These are phyloP conservation scores for Silene vulgaris DNA, from an alignment of 179 eudicot genomes.

Conservation along the genomic window DNA sequence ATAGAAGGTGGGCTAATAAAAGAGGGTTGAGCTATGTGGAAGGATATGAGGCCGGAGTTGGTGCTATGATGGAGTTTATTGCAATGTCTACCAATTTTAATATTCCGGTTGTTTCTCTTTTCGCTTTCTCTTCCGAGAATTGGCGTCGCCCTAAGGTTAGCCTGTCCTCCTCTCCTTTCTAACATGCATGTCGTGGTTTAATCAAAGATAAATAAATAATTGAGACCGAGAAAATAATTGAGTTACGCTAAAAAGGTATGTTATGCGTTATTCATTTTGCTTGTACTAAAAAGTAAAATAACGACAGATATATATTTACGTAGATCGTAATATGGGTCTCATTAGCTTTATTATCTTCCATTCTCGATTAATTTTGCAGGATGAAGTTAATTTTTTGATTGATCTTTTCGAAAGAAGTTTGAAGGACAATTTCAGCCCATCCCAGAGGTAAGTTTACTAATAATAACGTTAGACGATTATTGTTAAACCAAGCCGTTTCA, in stretches of 20 bases:
- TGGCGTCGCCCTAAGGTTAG: constrained; percentile 53
- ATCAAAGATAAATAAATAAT: too few relatives aligned
- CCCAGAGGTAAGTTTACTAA: background rate
- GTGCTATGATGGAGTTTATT: constrained; percentile 23
- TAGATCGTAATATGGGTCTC: too few relatives aligned
- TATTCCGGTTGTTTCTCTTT: constrained; percentile 40
- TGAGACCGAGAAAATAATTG: too few relatives aligned
- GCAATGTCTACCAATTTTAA: constrained; percentile 32
- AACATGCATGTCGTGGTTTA: too few relatives aligned
- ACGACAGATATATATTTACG: too few relatives aligned
- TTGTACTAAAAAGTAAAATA: too few relatives aligned
- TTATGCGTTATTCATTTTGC: too few relatives aligned
- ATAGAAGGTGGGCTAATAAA: constrained; percentile 55
- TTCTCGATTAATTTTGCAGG: constrained; percentile 21
- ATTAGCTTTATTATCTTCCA: background rate
- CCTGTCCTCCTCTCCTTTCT: background rate
- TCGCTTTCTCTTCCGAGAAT: constrained; percentile 52
- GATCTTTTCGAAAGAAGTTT: constrained; percentile 31
- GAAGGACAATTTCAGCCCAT: constrained; percentile 19
- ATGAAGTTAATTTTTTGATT: constrained; percentile 45
- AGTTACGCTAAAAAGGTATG: too few relatives aligned
- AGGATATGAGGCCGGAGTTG: constrained; percentile 44
- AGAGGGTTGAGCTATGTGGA: constrained; percentile 29
- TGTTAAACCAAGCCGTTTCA: too few relatives aligned
- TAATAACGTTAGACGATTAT: too few relatives aligned